Evolutionary conservation across 2,329 filamentous ascomycete genomes (phyloP).

Genomic region (Colletotrichum plurivorum): DNA sequence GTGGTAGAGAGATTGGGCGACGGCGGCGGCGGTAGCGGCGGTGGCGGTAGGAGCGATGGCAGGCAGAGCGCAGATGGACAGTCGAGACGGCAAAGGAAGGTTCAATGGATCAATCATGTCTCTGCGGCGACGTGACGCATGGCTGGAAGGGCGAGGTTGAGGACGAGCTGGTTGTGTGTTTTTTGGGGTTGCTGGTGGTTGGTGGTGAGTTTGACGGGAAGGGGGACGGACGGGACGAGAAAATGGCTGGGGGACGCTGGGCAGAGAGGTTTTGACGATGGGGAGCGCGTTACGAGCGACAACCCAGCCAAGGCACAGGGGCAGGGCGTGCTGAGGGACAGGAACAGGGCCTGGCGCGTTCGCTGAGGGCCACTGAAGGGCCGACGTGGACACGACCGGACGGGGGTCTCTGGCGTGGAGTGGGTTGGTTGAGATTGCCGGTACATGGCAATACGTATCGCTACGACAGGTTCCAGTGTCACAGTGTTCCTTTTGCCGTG

Average conservation of each 20-base stretch:
- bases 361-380: slow-evolving; percentile 24
- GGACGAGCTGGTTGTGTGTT: background rate
- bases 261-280: slow-evolving; percentile 38
- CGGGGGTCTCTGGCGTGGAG: background rate
- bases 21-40: background rate
- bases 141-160: background rate
- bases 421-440: background rate
- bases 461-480: too few relatives aligned
- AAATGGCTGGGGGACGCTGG: slow-evolving; percentile 21
- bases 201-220: slow-evolving; percentile 1
- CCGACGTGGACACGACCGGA: slow-evolving; percentile 12
- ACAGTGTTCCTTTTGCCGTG: too few relatives aligned
- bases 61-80: slow-evolving; percentile 49
- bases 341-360: slow-evolving; percentile 22
- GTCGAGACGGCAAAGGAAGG: slow-evolving; percentile 44
- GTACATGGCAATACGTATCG: background rate
- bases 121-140: slow-evolving; percentile 34
- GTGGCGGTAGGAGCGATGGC: slow-evolving; percentile 24
- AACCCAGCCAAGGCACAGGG: slow-evolving; percentile 11
- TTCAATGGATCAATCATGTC: slow-evolving; percentile 39
- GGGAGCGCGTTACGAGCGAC: slow-evolving; percentile 18
- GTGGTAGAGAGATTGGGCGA: slow-evolving; percentile 2
- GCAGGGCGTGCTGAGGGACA: slow-evolving; percentile 26
- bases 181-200: slow-evolving; percentile 18
- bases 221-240: background rate